These are phyloP conservation scores for Tetrahymena malaccensis DNA, from an alignment of 73 alveolate genomes.

Conservation along the genomic window DNA sequence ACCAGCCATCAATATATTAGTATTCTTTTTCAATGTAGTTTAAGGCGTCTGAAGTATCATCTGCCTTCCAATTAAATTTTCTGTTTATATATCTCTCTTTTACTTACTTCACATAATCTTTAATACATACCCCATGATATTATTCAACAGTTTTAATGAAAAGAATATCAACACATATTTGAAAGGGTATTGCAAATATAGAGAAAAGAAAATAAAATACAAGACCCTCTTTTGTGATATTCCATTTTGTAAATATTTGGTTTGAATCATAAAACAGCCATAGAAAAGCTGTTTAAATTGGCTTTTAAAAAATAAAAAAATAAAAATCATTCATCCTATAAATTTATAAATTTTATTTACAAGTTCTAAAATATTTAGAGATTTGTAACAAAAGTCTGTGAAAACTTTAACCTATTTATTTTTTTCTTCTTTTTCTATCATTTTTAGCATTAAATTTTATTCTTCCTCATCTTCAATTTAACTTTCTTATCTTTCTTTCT, in stretches of 20 bases:
- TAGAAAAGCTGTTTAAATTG: background rate
- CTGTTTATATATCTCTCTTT: background rate
- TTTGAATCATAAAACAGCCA: background rate
- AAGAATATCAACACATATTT: background rate
- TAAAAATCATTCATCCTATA: no score
- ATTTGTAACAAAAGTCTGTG: background rate
- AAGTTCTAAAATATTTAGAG: background rate
- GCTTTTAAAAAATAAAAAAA: background rate
- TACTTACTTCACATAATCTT: background rate
- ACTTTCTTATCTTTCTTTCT: background rate
- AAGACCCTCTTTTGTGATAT: background rate
- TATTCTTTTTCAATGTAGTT: background rate
- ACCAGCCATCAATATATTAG: background rate
- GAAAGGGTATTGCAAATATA: background rate
- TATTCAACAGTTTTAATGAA: background rate
- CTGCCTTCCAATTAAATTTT: background rate
- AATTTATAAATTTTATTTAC: background rate
- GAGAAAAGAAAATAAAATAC: background rate
- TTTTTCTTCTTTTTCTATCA: background rate
- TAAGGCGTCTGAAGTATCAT: background rate
- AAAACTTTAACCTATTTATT: background rate
- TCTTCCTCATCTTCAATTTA: background rate
- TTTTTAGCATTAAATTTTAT: background rate
- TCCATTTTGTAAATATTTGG: background rate
- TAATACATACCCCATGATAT: background rate